A percentile compares a stretch with the other conserved stretches of the same genome.
Conservation (phyloP, 2,329 filamentous ascomycete species). For the Huntiella omanensis region DNA sequence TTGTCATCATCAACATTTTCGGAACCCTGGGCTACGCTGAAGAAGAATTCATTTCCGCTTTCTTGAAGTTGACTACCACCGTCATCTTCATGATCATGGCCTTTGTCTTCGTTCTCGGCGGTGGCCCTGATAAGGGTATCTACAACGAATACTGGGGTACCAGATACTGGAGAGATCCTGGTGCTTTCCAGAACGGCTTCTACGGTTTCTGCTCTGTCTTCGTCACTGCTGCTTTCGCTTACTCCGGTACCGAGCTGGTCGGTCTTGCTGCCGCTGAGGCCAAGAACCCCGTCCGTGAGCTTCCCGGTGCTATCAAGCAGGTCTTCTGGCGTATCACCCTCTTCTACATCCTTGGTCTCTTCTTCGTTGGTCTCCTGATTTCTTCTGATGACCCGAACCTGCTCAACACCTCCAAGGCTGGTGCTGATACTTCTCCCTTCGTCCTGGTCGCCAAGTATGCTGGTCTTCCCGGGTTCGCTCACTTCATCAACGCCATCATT, state of each 20-base stretch:
- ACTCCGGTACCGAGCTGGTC: conserved; percentile 48
- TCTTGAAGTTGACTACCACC: conserved; percentile 37
- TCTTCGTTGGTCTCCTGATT: conserved; percentile 28
- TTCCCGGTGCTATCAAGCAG: conserved; percentile 67
- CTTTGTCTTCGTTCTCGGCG: conserved; percentile 37
- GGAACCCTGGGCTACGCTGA: conserved; percentile 33
- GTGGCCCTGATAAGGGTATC: conserved; percentile 27
- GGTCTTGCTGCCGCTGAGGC: conserved; percentile 54
- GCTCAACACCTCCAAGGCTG: conserved; percentile 19
- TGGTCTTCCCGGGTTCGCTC: conserved; percentile 27
- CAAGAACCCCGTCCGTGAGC: conserved; percentile 44
- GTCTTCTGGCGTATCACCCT: conserved; percentile 36
- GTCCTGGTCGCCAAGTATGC: conserved; percentile 30
- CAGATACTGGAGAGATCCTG: conserved; percentile 25
- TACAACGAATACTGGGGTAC: conserved; percentile 26
- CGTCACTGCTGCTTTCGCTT: conserved; percentile 51
- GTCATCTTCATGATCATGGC: conserved; percentile 43
- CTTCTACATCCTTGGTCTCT: conserved; percentile 31
- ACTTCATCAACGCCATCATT: conserved; percentile 35
- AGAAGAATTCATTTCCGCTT: conserved; percentile 36
- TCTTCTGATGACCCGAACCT: conserved; percentile 25
- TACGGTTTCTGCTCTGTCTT: conserved; percentile 51
- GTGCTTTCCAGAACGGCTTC: conserved; percentile 48
- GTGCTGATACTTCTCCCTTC: conserved; percentile 27
- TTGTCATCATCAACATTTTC: conserved; percentile 34